A percentile compares a stretch with the other conserved stretches of the same genome.
Evolutionary conservation across 2,329 filamentous ascomycete species (phyloP).

Genomic region (Pseudogymnoascus verrucosus): DNA sequence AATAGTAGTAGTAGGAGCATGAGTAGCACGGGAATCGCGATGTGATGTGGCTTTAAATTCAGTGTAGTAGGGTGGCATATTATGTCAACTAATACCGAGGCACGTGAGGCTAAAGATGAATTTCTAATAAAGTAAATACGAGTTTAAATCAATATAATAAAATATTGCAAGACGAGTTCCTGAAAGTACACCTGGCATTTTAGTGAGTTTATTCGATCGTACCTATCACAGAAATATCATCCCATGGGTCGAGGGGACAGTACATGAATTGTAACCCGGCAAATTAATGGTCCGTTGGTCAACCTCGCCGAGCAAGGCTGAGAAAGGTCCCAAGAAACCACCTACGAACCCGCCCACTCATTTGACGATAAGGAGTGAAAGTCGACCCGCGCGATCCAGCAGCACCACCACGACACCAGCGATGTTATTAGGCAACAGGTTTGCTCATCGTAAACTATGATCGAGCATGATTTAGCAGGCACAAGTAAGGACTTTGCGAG

Average conservation of each 20-base stretch:
- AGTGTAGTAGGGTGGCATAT: conserved; percentile 1
- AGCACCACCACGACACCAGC: background rate
- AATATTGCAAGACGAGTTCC: background rate
- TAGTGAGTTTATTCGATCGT: background rate
- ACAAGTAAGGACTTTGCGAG: background rate
- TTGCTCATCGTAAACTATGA: conserved; percentile 9
- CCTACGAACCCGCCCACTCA: background rate
- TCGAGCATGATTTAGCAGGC: conserved; percentile 7
- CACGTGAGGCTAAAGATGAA: background rate
- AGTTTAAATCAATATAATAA: background rate
- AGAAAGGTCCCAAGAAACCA: conserved; percentile 2
- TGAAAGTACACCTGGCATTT: background rate
- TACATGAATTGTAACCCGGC: background rate
- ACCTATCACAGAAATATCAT: background rate
- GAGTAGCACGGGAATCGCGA: background rate
- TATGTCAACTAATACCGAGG: background rate
- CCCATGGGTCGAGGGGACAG: background rate
- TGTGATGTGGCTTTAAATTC: background rate
- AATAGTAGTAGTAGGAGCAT: background rate
- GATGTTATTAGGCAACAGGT: background rate
- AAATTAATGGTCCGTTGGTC: background rate
- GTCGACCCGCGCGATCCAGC: background rate
- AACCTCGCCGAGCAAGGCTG: conserved; percentile 3
- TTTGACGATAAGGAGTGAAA: conserved; percentile 1
- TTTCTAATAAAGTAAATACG: background rate